Percentiles rank a stretch among this genome's conserved stretches.
These are phyloP conservation scores for Phaeosphaeria sp. DNA, from an alignment of 2,329 filamentous ascomycete genomes.

Conservation along the genomic window DNA sequence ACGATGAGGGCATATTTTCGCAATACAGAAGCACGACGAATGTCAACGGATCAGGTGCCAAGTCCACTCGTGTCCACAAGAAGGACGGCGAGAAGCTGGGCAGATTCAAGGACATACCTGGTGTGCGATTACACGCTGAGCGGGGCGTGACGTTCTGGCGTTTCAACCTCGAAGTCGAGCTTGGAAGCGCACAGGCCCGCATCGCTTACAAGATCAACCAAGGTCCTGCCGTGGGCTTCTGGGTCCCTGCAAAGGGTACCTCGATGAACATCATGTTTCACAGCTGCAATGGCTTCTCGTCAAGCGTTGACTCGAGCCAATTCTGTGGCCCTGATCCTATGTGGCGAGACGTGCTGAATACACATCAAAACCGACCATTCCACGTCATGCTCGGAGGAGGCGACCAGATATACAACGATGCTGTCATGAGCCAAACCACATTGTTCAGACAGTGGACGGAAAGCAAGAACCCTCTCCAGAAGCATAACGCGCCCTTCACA, in stretches of 20 bases:
- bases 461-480: conserved; percentile 79
- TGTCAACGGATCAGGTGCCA: conserved; percentile 18
- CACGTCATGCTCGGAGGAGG: conserved; percentile 98
- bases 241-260: conserved; percentile 84
- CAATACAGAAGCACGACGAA: conserved; percentile 64
- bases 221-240: conserved; percentile 88
- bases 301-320: conserved; percentile 76
- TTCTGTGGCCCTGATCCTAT: conserved; percentile 94
- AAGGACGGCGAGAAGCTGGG: conserved; percentile 81
- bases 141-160: conserved; percentile 94
- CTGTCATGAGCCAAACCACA: conserved; percentile 74
- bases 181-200: conserved; percentile 77
- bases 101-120: conserved; percentile 83
- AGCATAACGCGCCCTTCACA: conserved; percentile 79
- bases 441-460: conserved; percentile 85
- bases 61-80: conserved; percentile 57
- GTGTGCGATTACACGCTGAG: conserved; percentile 82
- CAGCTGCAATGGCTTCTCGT: conserved; percentile 94
- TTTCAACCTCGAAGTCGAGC: conserved; percentile 93
- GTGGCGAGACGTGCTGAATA: conserved; percentile 95
- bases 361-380: conserved; percentile 88
- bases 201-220: conserved; percentile 96
- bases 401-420: conserved; percentile 96
- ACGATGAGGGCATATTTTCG: conserved; percentile 84
- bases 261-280: conserved; percentile 99